Conservation (phyloP, 2,329 filamentous ascomycete species). For the Fusarium sp. region DNA sequence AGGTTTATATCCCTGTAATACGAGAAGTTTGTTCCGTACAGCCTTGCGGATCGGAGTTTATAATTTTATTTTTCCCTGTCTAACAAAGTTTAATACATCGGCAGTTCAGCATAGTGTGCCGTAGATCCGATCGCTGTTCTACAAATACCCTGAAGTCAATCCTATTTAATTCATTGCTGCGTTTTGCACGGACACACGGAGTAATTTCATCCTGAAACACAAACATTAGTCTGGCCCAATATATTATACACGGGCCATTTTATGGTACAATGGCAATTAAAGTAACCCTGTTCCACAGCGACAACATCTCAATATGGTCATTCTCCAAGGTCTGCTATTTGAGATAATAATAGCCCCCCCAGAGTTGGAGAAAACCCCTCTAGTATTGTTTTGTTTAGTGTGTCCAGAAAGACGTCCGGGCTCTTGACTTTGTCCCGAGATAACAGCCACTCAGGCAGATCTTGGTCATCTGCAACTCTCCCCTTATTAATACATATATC, state of each 20-base stretch:
- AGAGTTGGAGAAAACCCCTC: no score
- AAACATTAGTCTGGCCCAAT: neutral
- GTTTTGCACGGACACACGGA: neutral
- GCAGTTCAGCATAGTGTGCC: neutral
- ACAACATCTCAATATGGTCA: no score
- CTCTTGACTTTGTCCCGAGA: no score
- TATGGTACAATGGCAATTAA: no score
- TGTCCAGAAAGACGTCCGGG: no score
- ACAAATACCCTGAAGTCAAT: neutral
- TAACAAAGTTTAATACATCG: neutral
- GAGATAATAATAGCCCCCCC: no score
- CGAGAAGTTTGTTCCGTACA: neutral
- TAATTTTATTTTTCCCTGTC: neutral
- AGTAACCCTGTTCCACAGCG: no score
- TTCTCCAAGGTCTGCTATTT: no score
- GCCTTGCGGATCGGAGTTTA: rapidly evolving
- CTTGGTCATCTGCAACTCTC: neutral
- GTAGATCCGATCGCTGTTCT: neutral
- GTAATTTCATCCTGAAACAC: neutral
- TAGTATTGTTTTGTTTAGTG: no score
- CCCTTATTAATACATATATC: neutral
- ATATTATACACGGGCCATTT: no score
- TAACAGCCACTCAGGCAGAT: neutral
- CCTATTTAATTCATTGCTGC: no score
- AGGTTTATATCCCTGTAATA: neutral